A percentile compares a stretch with the other conserved stretches of the same genome.
Evolutionary conservation across 352 stramenopile genomes (phyloP).

Genomic region (Peronospora tabacina): DNA sequence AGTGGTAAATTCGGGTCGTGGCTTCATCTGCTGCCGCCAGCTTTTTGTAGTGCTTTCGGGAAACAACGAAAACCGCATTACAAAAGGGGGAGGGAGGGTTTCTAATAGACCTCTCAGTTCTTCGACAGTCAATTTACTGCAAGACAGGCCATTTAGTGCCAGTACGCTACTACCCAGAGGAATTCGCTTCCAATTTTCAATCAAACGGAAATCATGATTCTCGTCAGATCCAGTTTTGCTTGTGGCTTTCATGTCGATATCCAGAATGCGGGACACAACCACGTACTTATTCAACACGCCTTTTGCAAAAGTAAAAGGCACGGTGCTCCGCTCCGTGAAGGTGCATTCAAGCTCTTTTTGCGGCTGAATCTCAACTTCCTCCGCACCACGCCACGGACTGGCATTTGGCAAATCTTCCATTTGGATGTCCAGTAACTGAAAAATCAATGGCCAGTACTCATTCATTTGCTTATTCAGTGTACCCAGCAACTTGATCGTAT

Average conservation of each 20-base stretch:
- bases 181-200: conserved; percentile 35
- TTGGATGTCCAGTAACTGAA: conserved; percentile 70
- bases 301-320: conserved; percentile 67
- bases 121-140: conserved; percentile 60
- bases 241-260: conserved; percentile 20
- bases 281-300: conserved; percentile 66
- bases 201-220: conserved; percentile 20
- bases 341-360: conserved; percentile 52
- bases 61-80: conserved; percentile 56
- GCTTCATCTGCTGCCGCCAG: conserved; percentile 38
- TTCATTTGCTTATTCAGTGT: conserved; percentile 82
- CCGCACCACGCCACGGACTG: conserved; percentile 71
- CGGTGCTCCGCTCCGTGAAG: conserved; percentile 35
- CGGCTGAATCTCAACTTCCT: conserved; percentile 59
- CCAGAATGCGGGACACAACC: conserved; percentile 46
- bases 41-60: conserved; percentile 54
- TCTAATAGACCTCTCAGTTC: conserved; percentile 53
- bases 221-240: conserved; percentile 12
- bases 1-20: conserved; percentile 42
- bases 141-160: conserved; percentile 69
- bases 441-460: conserved; percentile 79
- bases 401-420: conserved; percentile 69
- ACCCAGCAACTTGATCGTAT: conserved; percentile 77
- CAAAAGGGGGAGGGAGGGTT: conserved; percentile 45
- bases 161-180: conserved; percentile 55